Base-by-base conservation (phyloP, 208 protist species). In the Lotmaria passim region DNA sequence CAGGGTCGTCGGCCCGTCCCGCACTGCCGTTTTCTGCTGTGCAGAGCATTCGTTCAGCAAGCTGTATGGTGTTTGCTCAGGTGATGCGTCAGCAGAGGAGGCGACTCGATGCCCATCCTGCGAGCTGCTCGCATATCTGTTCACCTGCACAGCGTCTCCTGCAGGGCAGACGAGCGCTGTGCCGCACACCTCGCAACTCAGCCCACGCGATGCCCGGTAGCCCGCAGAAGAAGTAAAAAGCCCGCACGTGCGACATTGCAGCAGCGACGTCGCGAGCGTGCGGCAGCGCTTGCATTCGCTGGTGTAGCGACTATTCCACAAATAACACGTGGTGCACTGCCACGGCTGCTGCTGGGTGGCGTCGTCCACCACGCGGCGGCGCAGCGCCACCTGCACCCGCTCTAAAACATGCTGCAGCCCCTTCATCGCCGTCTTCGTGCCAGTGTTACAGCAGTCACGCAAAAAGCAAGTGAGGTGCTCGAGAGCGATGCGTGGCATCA, bases 271-370 rank as follows among this genome's bases (percentile, higher is more conserved):
- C 14, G 73, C 68, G 7, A 75, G 61, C 11, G 86, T 67, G 19
- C 64, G 31, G 67, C 89, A 94, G 15, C 66, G 69, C 60, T 64
- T 75, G 71, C 89, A 94, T 50, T 62, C 30, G 7, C 48, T 33
- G 11, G 81, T 50, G 38, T 69, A 65, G 19, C 74, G 82, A 33
- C 67, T 69, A 57, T 91, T 94, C 89, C 89, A 94, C 15, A 79
- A 60, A 30, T 66, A 44, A 56, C 89, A 94, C 24, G 79, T 48
- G 10, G 52, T 57, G 63, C 89, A 94, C 52, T 76, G 70, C 89
- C 89, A 94, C 31, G 89, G 86, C 46, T 69, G 53, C 30, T 72
- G 72, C 26, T 81, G 76, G 28, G 62, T 34, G 33, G 79, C 78
- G 3, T 69, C 73, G 30, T 38, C 73, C 21, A 23, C 56, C 1